A percentile compares a stretch with the other conserved stretches of the same genome.
Conservation (phyloP, 1,284 basidiomycete genomes). For the Gomphus bonarii region DNA sequence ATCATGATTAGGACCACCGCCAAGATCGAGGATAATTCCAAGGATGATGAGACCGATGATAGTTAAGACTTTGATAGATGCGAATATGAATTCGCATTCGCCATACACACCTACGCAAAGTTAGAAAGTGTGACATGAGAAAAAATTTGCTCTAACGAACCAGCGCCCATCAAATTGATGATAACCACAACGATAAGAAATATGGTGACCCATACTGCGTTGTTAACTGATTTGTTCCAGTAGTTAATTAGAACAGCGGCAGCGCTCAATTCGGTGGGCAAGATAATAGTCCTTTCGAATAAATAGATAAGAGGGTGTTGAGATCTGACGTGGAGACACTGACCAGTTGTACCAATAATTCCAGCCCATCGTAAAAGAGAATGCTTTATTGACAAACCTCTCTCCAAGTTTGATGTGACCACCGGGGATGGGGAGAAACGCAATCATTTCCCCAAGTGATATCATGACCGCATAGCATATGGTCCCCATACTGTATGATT, state of each 20-base stretch:
- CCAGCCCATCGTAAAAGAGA: slow-evolving; percentile 79
- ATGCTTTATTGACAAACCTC: slow-evolving; percentile 71
- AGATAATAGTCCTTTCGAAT: slow-evolving; percentile 35
- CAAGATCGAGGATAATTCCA: slow-evolving; percentile 63
- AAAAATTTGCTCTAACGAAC: slow-evolving; percentile 22
- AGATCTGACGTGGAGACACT: background rate
- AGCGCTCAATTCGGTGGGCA: slow-evolving; percentile 73
- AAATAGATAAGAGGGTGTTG: background rate
- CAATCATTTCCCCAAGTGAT: slow-evolving; percentile 52
- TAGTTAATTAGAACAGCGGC: slow-evolving; percentile 70
- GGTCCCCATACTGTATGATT: slow-evolving; percentile 49
- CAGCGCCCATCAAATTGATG: slow-evolving; percentile 74
- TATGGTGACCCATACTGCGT: slow-evolving; percentile 69
- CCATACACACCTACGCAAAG: slow-evolving; percentile 43
- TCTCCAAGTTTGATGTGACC: slow-evolving; percentile 75
- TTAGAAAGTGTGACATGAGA: slow-evolving; percentile 17
- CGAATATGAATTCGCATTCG: slow-evolving; percentile 67
- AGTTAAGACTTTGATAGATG: slow-evolving; percentile 72
- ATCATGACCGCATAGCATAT: slow-evolving; percentile 55
- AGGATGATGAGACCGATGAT: slow-evolving; percentile 56
- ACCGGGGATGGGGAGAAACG: slow-evolving; percentile 60
- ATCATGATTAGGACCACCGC: slow-evolving; percentile 46
- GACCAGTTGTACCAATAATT: slow-evolving; percentile 71
- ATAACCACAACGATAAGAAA: slow-evolving; percentile 59
- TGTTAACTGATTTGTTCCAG: slow-evolving; percentile 50